A percentile compares a stretch with the other conserved stretches of the same genome.
phyloP scores from a whole-genome alignment of 2,329 filamentous ascomycete species.

The Neocucurbitaria cava region DNA sequence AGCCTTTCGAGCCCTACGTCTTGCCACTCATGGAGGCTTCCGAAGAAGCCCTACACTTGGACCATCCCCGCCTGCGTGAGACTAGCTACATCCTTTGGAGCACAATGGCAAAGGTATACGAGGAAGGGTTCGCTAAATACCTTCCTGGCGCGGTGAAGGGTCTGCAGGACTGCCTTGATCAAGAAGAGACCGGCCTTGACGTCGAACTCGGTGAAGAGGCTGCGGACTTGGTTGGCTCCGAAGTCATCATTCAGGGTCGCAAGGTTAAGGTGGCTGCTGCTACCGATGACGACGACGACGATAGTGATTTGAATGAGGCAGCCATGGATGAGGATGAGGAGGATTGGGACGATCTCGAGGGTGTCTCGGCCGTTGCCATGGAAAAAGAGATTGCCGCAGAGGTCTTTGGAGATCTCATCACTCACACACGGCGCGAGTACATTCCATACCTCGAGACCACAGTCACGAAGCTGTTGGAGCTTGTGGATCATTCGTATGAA shows the following conservation, averaged over 20 bases:
- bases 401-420: conserved; percentile 90
- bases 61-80: conserved; percentile 89
- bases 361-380: conserved; percentile 86
- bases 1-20: conserved; percentile 90
- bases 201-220: conserved; percentile 77
- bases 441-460: conserved; percentile 89
- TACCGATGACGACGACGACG: conserved; percentile 63
- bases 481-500: conserved; percentile 89
- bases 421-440: conserved; percentile 80
- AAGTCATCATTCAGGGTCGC: conserved; percentile 80
- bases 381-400: conserved; percentile 98
- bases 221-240: conserved; percentile 75
- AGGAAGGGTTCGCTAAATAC: conserved; percentile 80
- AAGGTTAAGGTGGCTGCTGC: conserved; percentile 79
- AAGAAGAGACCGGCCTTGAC: conserved; percentile 85
- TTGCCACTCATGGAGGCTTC: conserved; percentile 89
- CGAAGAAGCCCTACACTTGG: conserved; percentile 87
- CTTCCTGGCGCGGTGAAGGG: conserved; percentile 79
- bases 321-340: conserved; percentile 75
- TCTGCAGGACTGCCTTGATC: conserved; percentile 83
- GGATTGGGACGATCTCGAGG: conserved; percentile 82
- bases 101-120: conserved; percentile 91
- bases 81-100: conserved; percentile 98
- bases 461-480: conserved; percentile 78
- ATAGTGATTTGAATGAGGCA: conserved; percentile 62